These are phyloP conservation scores for Phyllosticta citribraziliensis DNA, from an alignment of 2,329 filamentous ascomycete genomes.

Conservation along the genomic window DNA sequence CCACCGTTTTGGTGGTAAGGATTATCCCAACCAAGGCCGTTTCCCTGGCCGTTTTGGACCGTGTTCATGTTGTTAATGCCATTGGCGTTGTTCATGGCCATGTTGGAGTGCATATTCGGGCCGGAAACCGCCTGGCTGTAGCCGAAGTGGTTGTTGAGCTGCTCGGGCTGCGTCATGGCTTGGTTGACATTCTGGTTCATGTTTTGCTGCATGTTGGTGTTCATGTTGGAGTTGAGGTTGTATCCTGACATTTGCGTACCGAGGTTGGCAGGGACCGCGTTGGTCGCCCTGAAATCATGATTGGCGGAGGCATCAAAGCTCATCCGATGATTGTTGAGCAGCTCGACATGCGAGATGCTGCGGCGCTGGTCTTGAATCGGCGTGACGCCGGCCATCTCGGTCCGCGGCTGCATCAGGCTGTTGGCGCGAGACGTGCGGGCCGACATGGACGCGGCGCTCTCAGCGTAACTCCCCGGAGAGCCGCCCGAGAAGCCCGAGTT, in stretches of 20 bases:
- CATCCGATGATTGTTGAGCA: constrained; percentile 9
- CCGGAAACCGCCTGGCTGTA: constrained; percentile 24
- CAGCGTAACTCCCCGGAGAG: constrained; percentile 20
- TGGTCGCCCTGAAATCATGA: constrained; percentile 25
- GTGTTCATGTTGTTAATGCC: constrained; percentile 27
- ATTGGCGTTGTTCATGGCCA: constrained; percentile 24
- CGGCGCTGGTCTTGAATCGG: constrained; percentile 24
- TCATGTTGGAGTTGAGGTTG: neutral
- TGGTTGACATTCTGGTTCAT: neutral
- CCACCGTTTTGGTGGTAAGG: constrained; percentile 33
- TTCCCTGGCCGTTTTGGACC: constrained; percentile 26
- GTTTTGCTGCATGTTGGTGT: constrained; percentile 20
- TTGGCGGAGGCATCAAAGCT: constrained; percentile 17
- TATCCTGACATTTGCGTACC: constrained; percentile 12
- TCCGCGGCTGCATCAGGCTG: constrained; percentile 35
- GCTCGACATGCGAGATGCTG: constrained; percentile 11
- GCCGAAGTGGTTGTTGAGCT: constrained; percentile 16
- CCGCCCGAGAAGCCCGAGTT: constrained; percentile 27
- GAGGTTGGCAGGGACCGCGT: constrained; percentile 11
- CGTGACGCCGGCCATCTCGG: constrained; percentile 17
- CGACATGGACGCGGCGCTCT: constrained; percentile 33
- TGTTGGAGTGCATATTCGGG: constrained; percentile 25
- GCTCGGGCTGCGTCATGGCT: constrained; percentile 6
- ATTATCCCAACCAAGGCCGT: constrained; percentile 34
- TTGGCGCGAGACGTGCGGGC: constrained; percentile 39